Evolutionary conservation across 2,329 filamentous ascomycete species (phyloP), one percentile per base, ranked within the genome.

Genomic region (Penicillium sp.): DNA sequence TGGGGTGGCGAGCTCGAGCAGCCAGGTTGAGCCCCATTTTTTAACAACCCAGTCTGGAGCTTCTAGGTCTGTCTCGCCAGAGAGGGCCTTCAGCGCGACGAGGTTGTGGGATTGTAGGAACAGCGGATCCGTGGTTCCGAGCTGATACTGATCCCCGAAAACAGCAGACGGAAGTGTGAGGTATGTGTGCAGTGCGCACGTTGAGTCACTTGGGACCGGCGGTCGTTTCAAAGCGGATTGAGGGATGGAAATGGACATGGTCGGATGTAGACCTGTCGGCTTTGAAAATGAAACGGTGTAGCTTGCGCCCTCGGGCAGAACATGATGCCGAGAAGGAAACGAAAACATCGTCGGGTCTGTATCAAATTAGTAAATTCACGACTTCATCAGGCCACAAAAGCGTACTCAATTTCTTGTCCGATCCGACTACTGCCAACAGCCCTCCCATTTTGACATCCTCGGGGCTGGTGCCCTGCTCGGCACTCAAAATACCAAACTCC

Each of bases 111-210:
- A 89, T 3, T 77, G 64, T 18, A 94, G 74, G 65, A 93, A 92
- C 4, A 95, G 72, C 0, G 75, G 65, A 40, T 70, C 67, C 3
- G 57, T 57, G 7, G 66, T 70, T 12, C 62, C 67, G 43, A 95
- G 75, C 63, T 94, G 87, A 65, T 95, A 93, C 56, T 82, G 81
- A 68, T 96, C 90, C 26, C 84, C 78, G 64, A 96, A 95, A 45
- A 95, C 72, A 32, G 74, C 67, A 16, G 82, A 84, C 1, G 90
- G 89, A 2, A 95, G 76, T 0, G 86, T 93, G 16, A 95, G 67
- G 62, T 94, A 86, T 8, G 84, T 76, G 64, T 95, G 81, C 1
- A 89, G 70, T 11, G 75, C 74, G 63, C 90, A 95, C 18, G 70
- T 66, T n/a, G 71, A 67, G 29, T 75, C 72, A 2, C 51, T 40